Evolutionary conservation across 495 filamentous ascomycete species (phyloP), one percentile per base, ranked within the genome.

Genomic region (Aspergillus saccharolyticus): DNA sequence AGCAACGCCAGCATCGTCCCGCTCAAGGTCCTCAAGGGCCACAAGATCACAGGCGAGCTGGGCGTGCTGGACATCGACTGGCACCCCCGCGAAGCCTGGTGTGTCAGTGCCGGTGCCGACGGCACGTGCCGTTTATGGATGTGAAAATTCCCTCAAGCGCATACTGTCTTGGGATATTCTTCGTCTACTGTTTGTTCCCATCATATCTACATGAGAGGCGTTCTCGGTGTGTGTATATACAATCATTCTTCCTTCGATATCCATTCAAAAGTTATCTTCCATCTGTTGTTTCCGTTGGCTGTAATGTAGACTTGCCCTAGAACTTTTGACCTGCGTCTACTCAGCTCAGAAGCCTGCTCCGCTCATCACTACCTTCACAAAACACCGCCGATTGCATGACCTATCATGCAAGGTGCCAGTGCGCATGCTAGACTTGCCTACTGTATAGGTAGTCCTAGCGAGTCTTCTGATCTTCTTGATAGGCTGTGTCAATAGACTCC

Each of bases 1-100:
- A 91, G 95, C 78, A 96, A 96, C 70, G 90, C 94, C 20, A 90
- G 85, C 43, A 96, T 98, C 64, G 94, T 97, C 45, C 94, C 95
- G 16, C 81, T 97, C 60, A 97, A 97, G 81, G 87, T 96, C 62
- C 80, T 98, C 57, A 87, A 83, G 72, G 94, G 94, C 3, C 94
- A 98, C 76, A 86, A 85, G 74, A 73, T 80, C 43, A 76, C 73
- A 42, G 85, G 93, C 2, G 88, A 86, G 61, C 77, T 98, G 51
- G 94, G 94, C 48, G 91, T 98, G 20, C 74, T 97, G 74, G 95
- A 96, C 71, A 74, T 97, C 24, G 91, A 92, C 61, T 98, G 94
- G 94, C 93, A 97, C 77, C 89, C 89, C 17, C 81, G 81, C 44
- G 89, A 96, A 74, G 88, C 91, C 4, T 97, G 94, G 93, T 85